Conservation (phyloP, 1,139 yeast genomes). For the Kodamaea plutei region DNA sequence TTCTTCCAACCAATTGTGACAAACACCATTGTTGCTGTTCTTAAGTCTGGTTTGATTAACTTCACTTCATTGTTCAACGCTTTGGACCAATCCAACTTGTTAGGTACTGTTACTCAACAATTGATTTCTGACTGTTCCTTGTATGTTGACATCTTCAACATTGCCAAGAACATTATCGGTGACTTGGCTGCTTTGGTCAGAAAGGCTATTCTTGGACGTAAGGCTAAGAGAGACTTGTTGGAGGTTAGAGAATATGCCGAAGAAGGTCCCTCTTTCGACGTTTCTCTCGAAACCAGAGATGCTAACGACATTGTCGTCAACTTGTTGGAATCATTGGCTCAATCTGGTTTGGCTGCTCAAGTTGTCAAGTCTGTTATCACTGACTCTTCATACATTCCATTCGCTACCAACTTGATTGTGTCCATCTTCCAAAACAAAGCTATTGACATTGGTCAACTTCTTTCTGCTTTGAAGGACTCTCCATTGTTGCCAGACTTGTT, state of each 20-base stretch:
- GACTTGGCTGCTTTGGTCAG: slow-evolving; percentile 30
- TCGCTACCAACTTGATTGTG: slow-evolving; percentile 32
- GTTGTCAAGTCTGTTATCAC: slow-evolving; percentile 41
- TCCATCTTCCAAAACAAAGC: slow-evolving; percentile 30
- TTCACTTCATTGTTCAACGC: slow-evolving; percentile 34
- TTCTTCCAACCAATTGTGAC: slow-evolving; percentile 36
- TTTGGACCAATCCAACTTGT: slow-evolving; percentile 37
- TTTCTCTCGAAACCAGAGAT: slow-evolving; percentile 21
- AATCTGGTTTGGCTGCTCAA: slow-evolving; percentile 41
- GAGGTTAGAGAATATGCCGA: slow-evolving; percentile 6
- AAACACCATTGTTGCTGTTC: slow-evolving; percentile 27
- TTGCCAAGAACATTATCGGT: slow-evolving; percentile 27
- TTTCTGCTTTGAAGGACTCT: slow-evolving; percentile 35
- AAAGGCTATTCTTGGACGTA: slow-evolving; percentile 20
- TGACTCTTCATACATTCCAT: slow-evolving; percentile 35
- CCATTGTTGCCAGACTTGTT: slow-evolving; percentile 35
- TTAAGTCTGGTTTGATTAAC: slow-evolving; percentile 31
- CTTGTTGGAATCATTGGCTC: slow-evolving; percentile 37
- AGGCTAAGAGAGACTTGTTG: slow-evolving; percentile 17
- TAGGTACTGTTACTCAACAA: slow-evolving; percentile 33
- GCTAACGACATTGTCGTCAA: slow-evolving; percentile 30
- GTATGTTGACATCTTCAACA: slow-evolving; percentile 33
- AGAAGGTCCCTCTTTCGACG: not conserved
- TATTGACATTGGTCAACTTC: slow-evolving; percentile 23
- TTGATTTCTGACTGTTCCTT: slow-evolving; percentile 41